These are phyloP conservation scores for Ogataea thermomethanolica DNA, from an alignment of 805 yeast genomes.

Conservation along the genomic window DNA sequence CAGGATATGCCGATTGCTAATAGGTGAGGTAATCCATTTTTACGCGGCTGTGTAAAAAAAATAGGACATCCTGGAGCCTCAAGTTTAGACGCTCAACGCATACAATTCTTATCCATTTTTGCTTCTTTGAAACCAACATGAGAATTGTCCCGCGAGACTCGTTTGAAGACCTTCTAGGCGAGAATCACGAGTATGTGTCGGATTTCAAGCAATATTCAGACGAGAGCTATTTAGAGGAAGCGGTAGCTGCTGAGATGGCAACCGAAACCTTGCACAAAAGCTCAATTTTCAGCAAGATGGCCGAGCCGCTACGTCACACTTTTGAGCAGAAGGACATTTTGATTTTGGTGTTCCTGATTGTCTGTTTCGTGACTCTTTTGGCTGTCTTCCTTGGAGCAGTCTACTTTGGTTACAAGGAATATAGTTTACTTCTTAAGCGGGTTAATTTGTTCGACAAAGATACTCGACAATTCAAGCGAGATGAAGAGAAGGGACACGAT, in stretches of 20 bases:
- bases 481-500: neutral
- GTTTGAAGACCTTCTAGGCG: conserved; percentile 10
- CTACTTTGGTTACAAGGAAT: conserved; percentile 17
- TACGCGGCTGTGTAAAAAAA: conserved; percentile 3
- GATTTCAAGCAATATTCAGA: conserved; percentile 13
- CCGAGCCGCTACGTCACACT: conserved; percentile 14
- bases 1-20: conserved; percentile 41
- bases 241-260: conserved; percentile 4
- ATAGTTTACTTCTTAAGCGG: conserved; percentile 12
- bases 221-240: conserved; percentile 7
- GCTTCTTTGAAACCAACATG: conserved; percentile 1
- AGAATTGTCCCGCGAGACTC: conserved; percentile 9
- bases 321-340: conserved; percentile 18
- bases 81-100: conserved; percentile 8
- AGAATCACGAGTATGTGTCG: conserved; percentile 6
- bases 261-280: conserved; percentile 10
- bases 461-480: conserved; percentile 1
- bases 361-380: conserved; percentile 15
- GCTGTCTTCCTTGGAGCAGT: conserved; percentile 17
- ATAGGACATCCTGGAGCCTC: too few species aligned
- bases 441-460: conserved; percentile 15
- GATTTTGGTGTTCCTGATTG: conserved; percentile 13
- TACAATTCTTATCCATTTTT: neutral
- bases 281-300: conserved; percentile 12
- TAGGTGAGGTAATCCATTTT: neutral